These are phyloP conservation scores for Solanum stenotomum DNA, from an alignment of 257 asterid genomes.

Conservation along the genomic window DNA sequence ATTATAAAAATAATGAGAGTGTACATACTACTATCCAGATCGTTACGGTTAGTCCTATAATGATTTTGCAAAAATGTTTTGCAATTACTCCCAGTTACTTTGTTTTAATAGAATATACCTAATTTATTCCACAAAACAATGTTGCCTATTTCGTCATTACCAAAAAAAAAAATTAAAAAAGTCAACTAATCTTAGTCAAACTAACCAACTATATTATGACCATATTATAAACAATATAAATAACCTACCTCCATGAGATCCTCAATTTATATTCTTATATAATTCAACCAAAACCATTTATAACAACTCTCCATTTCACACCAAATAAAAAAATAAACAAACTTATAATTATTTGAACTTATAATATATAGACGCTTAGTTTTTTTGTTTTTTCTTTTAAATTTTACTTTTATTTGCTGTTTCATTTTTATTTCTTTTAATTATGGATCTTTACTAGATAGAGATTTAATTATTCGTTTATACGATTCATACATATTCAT, in stretches of 20 bases:
- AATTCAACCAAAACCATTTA: neutral
- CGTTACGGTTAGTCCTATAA: too few relatives aligned
- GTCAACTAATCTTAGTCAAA: constrained; percentile 18
- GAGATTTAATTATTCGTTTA: neutral
- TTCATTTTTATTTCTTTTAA: too few relatives aligned
- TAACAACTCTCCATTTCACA: neutral
- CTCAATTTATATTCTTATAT: neutral
- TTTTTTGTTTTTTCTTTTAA: too few relatives aligned
- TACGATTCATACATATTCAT: neutral
- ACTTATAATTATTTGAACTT: neutral
- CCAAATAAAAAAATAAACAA: neutral
- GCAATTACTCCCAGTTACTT: neutral
- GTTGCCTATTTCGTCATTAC: neutral
- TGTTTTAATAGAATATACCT: neutral
- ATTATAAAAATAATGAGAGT: too few relatives aligned
- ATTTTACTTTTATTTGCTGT: too few relatives aligned
- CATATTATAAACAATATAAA: neutral
- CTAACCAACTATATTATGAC: neutral
- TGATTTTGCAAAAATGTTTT: neutral
- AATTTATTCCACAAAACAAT: neutral
- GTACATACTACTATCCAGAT: neutral
- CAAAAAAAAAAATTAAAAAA: neutral
- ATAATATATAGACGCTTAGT: neutral
- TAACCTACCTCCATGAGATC: neutral
- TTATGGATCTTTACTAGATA: neutral